Base-by-base conservation (phyloP, 805 yeast genomes). In the Cyberlindnera euphorbiae region DNA sequence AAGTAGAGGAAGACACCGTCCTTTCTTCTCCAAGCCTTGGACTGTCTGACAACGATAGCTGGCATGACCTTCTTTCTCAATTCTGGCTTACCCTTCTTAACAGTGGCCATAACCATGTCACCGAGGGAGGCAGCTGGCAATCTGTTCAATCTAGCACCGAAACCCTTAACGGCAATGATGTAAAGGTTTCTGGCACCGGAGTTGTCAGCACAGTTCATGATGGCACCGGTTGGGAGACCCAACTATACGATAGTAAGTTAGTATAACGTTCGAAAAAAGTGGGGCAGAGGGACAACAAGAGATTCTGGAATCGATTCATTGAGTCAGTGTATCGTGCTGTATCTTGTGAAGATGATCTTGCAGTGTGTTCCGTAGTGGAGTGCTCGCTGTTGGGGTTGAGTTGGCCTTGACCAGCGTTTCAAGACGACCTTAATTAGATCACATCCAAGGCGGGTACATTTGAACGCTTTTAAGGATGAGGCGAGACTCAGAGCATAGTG, bases 41-140 rank as follows among this genome's bases (percentile, higher is more conserved):
- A 75, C 79, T 93, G 99, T 77, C 99, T 90, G 56, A 93, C 83
- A 66, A 93, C 97, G 62, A 93, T 87, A 63, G 98, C 98, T 72
- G 97, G 98, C 96, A 94, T 89, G 62, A 93, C 97, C 82, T 93
- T 93, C 96, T 93, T 93, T 83, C 99, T 89, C 71, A 93, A 87
- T 77, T 93, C 99, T 71, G 99, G 99, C 88, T 93, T 93, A 85
- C 99, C 99, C 79, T 94, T 93, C 87, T 93, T 93, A 71, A 93
- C 99, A 63, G 99, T 93, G 63, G 98, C 85, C 90, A 86, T 86
- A 66, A 86, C 95, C 96, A 87, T 87, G 75, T 94, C 99, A 80
- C 99, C 99, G 61, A 93, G 90, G 64, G 97, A 88, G 61, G 97
- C 98, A 66, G 98, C 98, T 71, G 99, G 99, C 63, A 93, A 83